Percentiles rank a stretch among this genome's conserved stretches.
These are phyloP conservation scores for Spathaspora girioi DNA, from an alignment of 805 yeast species.

Conservation along the genomic window DNA sequence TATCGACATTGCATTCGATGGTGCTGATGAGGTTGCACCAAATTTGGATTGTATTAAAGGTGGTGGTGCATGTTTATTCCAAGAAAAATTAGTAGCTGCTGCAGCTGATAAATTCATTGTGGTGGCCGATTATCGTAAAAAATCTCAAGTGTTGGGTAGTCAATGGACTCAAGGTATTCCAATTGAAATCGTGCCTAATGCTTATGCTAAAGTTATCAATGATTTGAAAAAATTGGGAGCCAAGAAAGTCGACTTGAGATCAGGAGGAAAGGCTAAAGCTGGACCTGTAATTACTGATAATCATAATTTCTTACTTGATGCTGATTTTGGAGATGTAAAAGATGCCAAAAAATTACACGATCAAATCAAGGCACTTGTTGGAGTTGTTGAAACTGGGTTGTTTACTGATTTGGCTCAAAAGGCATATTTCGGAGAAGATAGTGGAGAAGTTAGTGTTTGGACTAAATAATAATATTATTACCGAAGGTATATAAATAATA, in stretches of 20 bases:
- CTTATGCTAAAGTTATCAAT: slow-evolving; percentile 70
- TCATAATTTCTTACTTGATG: slow-evolving; percentile 89
- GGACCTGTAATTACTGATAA: slow-evolving; percentile 97
- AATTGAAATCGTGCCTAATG: slow-evolving; percentile 87
- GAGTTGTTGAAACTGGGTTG: slow-evolving; percentile 95
- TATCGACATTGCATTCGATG: slow-evolving; percentile 93
- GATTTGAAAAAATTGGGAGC: slow-evolving; percentile 69
- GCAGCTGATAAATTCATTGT: slow-evolving; percentile 73
- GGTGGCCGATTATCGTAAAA: slow-evolving; percentile 91
- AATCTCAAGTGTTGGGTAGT: slow-evolving; percentile 65
- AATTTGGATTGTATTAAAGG: slow-evolving; percentile 88
- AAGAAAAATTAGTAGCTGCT: slow-evolving; percentile 89
- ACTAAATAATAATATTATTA: neutral
- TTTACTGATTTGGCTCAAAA: slow-evolving; percentile 71
- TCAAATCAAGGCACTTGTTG: slow-evolving; percentile 71
- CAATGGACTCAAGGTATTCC: slow-evolving; percentile 92
- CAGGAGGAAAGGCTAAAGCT: slow-evolving; percentile 89
- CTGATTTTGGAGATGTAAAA: slow-evolving; percentile 78
- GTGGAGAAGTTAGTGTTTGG: slow-evolving; percentile 48
- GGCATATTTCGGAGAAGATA: slow-evolving; percentile 86
- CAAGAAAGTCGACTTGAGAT: slow-evolving; percentile 59
- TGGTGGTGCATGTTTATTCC: slow-evolving; percentile 97
- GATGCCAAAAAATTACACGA: slow-evolving; percentile 52
- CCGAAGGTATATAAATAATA: neutral
- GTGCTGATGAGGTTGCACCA: slow-evolving; percentile 94